Conservation (phyloP, 768 basidiomycete genomes). For the Mycena indigotica region DNA sequence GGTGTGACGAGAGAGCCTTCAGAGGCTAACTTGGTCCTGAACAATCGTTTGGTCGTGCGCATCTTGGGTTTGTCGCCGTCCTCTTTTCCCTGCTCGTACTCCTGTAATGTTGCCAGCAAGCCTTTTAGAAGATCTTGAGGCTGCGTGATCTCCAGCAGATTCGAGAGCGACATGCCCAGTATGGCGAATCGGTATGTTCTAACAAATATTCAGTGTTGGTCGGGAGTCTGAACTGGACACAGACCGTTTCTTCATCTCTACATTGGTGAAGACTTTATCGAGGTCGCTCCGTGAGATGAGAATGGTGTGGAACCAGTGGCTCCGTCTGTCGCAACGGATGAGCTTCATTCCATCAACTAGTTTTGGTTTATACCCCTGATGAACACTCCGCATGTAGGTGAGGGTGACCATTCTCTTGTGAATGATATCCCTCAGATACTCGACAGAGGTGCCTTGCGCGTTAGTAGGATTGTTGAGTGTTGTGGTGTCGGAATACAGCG, state of each 20-base stretch:
- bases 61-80: constrained; percentile 75
- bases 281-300: constrained; percentile 75
- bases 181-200: constrained; percentile 84
- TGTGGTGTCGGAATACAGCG: constrained; percentile 53
- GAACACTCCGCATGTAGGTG: constrained; percentile 82
- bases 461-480: constrained; percentile 19
- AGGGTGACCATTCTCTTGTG: constrained; percentile 85
- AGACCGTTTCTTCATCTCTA: constrained; percentile 78
- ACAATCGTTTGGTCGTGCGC: constrained; percentile 17
- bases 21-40: constrained; percentile 9
- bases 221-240: no score
- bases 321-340: constrained; percentile 49
- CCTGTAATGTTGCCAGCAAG: constrained; percentile 67
- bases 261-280: constrained; percentile 72
- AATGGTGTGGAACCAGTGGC: constrained; percentile 89
- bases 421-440: constrained; percentile 76
- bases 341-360: constrained; percentile 1
- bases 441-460: constrained; percentile 68
- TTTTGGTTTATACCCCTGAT: constrained; percentile 70
- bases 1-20: not conserved
- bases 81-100: constrained; percentile 80
- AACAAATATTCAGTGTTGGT: constrained; percentile 8
- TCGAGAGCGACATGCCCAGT: constrained; percentile 85
- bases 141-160: constrained; percentile 77
- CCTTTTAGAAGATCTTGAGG: constrained; percentile 80